phyloP scores from a whole-genome alignment of 2,329 filamentous ascomycete genomes.

The Beauveria asiatica region DNA sequence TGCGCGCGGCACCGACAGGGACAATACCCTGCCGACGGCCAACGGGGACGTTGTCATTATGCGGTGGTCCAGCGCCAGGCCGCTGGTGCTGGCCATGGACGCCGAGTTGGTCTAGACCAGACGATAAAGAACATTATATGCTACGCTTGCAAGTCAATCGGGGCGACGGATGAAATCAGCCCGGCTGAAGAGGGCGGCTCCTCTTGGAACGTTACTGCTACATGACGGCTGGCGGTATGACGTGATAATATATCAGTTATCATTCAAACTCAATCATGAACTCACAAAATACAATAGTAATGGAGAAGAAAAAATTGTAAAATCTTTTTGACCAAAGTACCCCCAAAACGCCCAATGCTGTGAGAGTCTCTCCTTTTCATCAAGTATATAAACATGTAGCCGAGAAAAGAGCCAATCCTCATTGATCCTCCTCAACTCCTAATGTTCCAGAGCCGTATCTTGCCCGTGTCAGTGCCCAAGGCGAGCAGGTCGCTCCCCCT shows the following conservation, averaged over 20 bases:
- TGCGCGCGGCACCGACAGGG: conserved; percentile 55
- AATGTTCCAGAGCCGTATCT: conserved; percentile 88
- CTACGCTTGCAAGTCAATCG: not conserved
- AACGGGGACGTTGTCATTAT: conserved; percentile 61
- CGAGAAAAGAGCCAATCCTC: not conserved
- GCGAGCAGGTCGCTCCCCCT: conserved; percentile 62
- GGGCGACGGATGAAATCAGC: not conserved
- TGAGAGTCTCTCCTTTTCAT: conserved; percentile 4
- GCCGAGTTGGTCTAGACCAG: conserved; percentile 47
- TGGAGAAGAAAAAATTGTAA: not conserved
- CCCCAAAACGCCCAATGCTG: conserved; percentile 8
- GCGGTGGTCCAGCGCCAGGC: conserved; percentile 65
- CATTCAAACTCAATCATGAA: not conserved
- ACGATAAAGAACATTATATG: not conserved
- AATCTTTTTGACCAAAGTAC: not conserved
- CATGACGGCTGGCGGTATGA: not conserved
- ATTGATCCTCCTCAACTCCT: conserved; percentile 39
- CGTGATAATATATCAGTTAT: not conserved
- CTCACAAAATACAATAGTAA: not conserved
- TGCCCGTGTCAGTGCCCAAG: conserved; percentile 81
- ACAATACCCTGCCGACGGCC: conserved; percentile 48
- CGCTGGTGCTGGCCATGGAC: conserved; percentile 43
- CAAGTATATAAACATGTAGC: not conserved
- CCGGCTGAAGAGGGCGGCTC: not conserved
- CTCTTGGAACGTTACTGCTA: not conserved